Base-by-base conservation (phyloP, 352 stramenopile species). In the Peronospora destructor region DNA sequence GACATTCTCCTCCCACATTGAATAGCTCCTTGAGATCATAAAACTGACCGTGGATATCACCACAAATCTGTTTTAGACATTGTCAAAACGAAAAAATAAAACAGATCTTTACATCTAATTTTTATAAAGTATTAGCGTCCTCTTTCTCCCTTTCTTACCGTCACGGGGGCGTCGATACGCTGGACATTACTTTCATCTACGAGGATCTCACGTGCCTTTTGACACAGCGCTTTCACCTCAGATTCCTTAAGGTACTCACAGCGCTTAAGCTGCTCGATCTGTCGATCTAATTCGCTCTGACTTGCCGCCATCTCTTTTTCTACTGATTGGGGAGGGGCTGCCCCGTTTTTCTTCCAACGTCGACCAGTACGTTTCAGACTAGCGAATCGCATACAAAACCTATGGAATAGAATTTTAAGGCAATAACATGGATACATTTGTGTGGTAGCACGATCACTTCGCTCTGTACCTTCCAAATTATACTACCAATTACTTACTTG, bases 111-210 rank as follows among this genome's bases (percentile, higher is more conserved):
- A 1, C 19, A 21, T 21, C 3, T 21, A 3, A 21, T 21, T 21
- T 21, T 21, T 21, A 21, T 21, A n/a, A n/a, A n/a, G n/a, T 21
- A 21, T 21, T 1, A 1, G 3, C 19, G 19, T 1, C 48, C 34
- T 30, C 36, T 17, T n/a, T 52, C 26, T 29, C 32, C 19, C 13
- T n/a, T 9, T 19, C 87, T 61, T 81, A 99, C 95, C 50, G 96
- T 99, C 14, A 99, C 96, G 13, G 97, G 97, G 30, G 96, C 94
- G 69, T 98, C 92, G 25, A 99, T 97, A 36, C 91, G 81, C 79
- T 99, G 94, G n/a, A 99, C 96, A 73, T 99, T 99, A 62, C 83
- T 97, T 73, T 99, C 97, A 55, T 99, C 96, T 17, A 99, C 94
- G 32, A 99, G 80, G 67, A 99, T 98, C 75, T 99, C 96, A 50